Conservation (phyloP, 2,329 filamentous ascomycete species). For the Xylaria sp. region DNA sequence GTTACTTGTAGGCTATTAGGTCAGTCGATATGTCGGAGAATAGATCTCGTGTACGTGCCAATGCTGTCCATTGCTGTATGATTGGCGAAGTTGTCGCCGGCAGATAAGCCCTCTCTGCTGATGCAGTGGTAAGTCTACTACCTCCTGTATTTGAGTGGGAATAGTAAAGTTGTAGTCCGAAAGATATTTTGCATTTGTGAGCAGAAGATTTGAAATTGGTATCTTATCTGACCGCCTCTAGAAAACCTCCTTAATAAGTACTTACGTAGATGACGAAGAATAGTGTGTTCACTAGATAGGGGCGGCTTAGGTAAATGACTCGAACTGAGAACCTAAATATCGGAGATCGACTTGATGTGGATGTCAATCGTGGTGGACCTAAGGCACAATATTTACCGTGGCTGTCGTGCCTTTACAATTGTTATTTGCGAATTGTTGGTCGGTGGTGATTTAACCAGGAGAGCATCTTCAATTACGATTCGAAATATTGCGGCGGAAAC, state of each 20-base stretch:
- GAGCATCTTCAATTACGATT: background rate
- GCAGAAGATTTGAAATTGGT: background rate
- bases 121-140: background rate
- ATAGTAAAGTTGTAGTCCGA: background rate
- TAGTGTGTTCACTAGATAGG: background rate
- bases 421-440: background rate
- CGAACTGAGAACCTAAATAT: background rate
- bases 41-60: background rate
- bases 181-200: background rate
- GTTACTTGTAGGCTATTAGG: background rate
- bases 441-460: background rate
- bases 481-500: background rate
- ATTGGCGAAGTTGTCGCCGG: background rate
- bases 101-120: conserved; percentile 3
- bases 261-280: background rate
- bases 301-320: conserved; percentile 13
- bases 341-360: background rate
- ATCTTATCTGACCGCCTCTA: background rate
- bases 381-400: background rate
- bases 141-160: background rate
- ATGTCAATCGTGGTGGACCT: background rate
- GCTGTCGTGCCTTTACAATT: background rate
- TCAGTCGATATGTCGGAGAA: background rate
- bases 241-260: too few relatives aligned
- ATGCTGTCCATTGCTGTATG: conserved; percentile 8